Base-by-base conservation (phyloP, 257 asterid genomes). In the Misopates orontium region DNA sequence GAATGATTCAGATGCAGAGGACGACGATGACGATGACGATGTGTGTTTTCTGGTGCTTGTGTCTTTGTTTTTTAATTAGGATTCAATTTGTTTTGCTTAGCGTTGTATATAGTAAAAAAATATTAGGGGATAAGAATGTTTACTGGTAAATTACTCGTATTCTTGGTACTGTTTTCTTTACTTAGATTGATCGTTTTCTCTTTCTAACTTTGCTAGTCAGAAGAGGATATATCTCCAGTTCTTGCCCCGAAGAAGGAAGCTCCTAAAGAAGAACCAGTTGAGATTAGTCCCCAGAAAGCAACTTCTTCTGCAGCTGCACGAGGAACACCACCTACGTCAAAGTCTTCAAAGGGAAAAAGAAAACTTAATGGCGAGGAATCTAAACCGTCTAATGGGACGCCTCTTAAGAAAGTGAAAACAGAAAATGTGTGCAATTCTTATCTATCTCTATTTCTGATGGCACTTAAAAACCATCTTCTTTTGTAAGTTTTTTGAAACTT, bases 21-120 rank as follows among this genome's bases (percentile, higher is more conserved):
- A 88, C 18, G 96, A 90, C 0, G 96, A 90, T 1, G 98, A 93
- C 1, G 98, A 88, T 2, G 98, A 89, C 2, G 97, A 90, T 79
- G 98, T 86, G 79, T 74, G 89, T 71, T 69, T 47, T 50, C 42
- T 36, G 42, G 10, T 1, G 8, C 10, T 28, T 28, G 36, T 28
- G n/a, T n/a, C n/a, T n/a, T n/a, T n/a, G n/a, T n/a, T n/a, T 28
- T 28, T 2, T 28, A 28, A 28, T 7, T 28, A 28, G 36, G 36
- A 28, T 28, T n/a, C n/a, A n/a, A n/a, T n/a, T n/a, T n/a, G n/a
- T n/a, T n/a, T n/a, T 28, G 36, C 4, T 28, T 28, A 28, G 7
- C 36, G 7, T 28, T 28, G 36, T 28, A 7, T n/a, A 28, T 36
- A 36, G 42, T 5, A 4, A 36, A 36, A 36, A 4, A 4, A 3